Evolutionary conservation across 2,329 filamentous ascomycete genomes (phyloP).

Genomic region (Talaromyces sp.): DNA sequence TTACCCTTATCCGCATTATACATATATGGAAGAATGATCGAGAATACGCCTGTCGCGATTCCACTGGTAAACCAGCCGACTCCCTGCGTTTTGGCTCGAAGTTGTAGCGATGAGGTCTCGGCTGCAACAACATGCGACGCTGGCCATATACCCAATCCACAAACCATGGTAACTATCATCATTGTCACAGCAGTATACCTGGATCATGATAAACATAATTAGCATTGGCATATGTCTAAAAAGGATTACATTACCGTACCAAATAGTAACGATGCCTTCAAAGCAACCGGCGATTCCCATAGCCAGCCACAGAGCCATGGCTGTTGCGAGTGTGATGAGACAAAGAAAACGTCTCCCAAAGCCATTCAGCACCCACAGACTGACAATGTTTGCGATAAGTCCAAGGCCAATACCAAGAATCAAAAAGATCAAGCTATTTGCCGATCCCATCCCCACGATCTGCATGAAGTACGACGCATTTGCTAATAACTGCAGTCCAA

Average conservation of each 20-base stretch:
- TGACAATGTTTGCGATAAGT: conserved; percentile 45
- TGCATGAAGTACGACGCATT: conserved; percentile 43
- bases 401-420: conserved; percentile 50
- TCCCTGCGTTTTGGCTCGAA: conserved; percentile 38
- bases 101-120: conserved; percentile 33
- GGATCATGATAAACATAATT: conserved; percentile 1
- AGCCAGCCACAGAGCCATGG: conserved; percentile 42
- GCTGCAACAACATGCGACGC: conserved; percentile 36
- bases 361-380: conserved; percentile 47
- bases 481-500: conserved; percentile 48
- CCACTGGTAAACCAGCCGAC: conserved; percentile 46
- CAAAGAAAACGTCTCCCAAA: conserved; percentile 45
- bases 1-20: conserved; percentile 36
- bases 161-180: conserved; percentile 50
- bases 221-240: not conserved
- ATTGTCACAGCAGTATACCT: conserved; percentile 43
- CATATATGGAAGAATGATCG: conserved; percentile 52
- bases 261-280: conserved; percentile 37
- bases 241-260: conserved; percentile 30
- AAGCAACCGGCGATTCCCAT: conserved; percentile 52
- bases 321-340: conserved; percentile 36
- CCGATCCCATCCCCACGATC: conserved; percentile 28
- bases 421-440: conserved; percentile 43
- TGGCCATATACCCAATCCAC: conserved; percentile 36
- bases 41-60: conserved; percentile 44